A percentile compares a stretch with the other conserved stretches of the same genome.
Evolutionary conservation across 176 grass and related monocot species (phyloP).

Genomic region (Phyllostachys edulis): DNA sequence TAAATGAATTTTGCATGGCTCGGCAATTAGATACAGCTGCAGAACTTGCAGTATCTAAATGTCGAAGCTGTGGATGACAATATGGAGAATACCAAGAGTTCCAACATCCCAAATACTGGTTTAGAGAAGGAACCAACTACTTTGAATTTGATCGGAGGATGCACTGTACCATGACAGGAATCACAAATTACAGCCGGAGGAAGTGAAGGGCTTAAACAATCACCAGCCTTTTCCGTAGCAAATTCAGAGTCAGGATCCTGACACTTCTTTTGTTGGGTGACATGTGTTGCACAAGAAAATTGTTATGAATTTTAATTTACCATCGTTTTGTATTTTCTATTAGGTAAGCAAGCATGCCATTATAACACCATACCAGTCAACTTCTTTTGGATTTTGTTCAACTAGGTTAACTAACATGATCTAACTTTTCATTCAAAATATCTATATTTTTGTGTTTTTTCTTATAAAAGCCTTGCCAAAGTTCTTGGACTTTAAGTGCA

Average conservation of each 20-base stretch:
- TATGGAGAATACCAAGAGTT: constrained; percentile 35
- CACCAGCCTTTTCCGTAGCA: constrained; percentile 32
- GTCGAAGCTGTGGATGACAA: constrained; percentile 40
- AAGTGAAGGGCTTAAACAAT: constrained; percentile 3
- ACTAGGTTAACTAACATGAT: neutral
- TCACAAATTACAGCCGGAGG: neutral
- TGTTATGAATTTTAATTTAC: neutral
- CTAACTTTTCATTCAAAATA: neutral
- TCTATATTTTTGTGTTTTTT: neutral
- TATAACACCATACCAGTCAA: neutral
- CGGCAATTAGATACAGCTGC: constrained; percentile 33
- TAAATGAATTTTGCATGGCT: constrained; percentile 38
- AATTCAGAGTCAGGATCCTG: constrained; percentile 15
- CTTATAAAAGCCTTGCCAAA: neutral
- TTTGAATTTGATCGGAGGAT: constrained; percentile 43
- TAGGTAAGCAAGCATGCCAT: neutral
- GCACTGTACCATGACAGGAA: constrained; percentile 29
- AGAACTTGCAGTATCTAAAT: constrained; percentile 23
- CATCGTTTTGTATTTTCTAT: neutral
- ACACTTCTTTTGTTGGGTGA: neutral
- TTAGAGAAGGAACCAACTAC: constrained; percentile 38
- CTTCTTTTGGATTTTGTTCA: neutral
- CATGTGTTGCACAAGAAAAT: neutral
- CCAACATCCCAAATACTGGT: constrained; percentile 48
- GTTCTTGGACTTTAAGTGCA: neutral